Conservation (phyloP, 352 stramenopile species). For the Pythium dissotocum region DNA sequence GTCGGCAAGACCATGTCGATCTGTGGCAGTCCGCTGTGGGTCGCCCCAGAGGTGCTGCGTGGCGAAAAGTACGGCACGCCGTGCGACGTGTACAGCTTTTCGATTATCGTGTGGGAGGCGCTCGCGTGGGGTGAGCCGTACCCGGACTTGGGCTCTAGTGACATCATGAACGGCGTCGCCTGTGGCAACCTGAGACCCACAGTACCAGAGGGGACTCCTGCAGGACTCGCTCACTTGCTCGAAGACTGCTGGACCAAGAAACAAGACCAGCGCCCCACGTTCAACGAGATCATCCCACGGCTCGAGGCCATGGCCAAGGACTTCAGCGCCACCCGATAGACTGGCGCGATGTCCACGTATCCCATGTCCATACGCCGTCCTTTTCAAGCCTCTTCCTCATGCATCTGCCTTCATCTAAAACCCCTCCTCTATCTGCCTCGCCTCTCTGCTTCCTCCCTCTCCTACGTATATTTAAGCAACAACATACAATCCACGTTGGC, state of each 20-base stretch:
- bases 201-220: constrained; percentile 66
- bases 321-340: constrained; percentile 36
- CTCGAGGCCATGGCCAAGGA: constrained; percentile 83
- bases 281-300: constrained; percentile 80
- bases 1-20: constrained; percentile 88
- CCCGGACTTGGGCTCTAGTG: constrained; percentile 73
- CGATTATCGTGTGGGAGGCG: constrained; percentile 88
- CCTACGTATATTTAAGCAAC: constrained; percentile 12
- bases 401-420: neutral
- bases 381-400: constrained; percentile 7
- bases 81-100: constrained; percentile 88
- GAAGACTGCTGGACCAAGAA: constrained; percentile 88
- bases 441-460: neutral
- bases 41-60: constrained; percentile 74
- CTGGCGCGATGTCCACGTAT: neutral
- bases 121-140: constrained; percentile 82
- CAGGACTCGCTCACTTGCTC: constrained; percentile 51
- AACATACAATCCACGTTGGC: neutral
- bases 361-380: neutral
- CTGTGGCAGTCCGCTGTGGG: constrained; percentile 81
- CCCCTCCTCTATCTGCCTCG: constrained; percentile 5
- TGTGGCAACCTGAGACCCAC: constrained; percentile 71
- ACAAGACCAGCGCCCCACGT: constrained; percentile 73
- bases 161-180: constrained; percentile 87
- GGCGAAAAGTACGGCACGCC: constrained; percentile 82